Conservation (phyloP, 441 rosid species). For the Erodium texanum region DNA sequence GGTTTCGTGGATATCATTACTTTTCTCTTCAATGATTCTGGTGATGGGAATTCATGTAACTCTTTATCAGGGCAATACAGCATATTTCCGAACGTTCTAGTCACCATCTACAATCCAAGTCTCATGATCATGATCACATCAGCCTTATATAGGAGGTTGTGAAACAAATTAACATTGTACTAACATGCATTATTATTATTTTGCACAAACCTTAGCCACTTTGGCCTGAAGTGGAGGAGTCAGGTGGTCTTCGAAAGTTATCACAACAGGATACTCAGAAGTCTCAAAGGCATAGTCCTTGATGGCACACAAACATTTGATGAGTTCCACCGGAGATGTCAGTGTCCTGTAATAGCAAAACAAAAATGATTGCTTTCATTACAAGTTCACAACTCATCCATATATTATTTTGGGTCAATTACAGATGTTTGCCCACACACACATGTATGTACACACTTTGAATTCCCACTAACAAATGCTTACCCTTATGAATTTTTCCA, state of each 20-base stretch:
- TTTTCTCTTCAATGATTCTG: slow-evolving; percentile 46
- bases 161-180: too few relatives aligned
- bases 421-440: too few relatives aligned
- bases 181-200: too few relatives aligned
- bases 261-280: slow-evolving; percentile 74
- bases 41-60: slow-evolving; percentile 73
- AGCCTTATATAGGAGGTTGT: too few relatives aligned
- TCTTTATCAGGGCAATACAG: slow-evolving; percentile 60
- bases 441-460: too few relatives aligned
- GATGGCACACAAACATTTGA: slow-evolving; percentile 64
- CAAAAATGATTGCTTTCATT: too few relatives aligned
- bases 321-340: slow-evolving; percentile 77
- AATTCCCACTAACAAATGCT: too few relatives aligned
- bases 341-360: slow-evolving; percentile 42
- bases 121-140: too few relatives aligned
- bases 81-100: slow-evolving; percentile 60
- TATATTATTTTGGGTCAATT: too few relatives aligned
- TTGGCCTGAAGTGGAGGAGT: slow-evolving; percentile 73
- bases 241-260: slow-evolving; percentile 94
- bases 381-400: too few relatives aligned
- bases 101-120: slow-evolving; percentile 54
- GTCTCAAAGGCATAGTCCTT: slow-evolving; percentile 63
- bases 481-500: too few relatives aligned
- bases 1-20: slow-evolving; percentile 85
- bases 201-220: slow-evolving; percentile 58